Evolutionary conservation across 208 protist species (phyloP), one percentile per base, ranked within the genome.

Genomic region (Leishmania martiniquensis): DNA sequence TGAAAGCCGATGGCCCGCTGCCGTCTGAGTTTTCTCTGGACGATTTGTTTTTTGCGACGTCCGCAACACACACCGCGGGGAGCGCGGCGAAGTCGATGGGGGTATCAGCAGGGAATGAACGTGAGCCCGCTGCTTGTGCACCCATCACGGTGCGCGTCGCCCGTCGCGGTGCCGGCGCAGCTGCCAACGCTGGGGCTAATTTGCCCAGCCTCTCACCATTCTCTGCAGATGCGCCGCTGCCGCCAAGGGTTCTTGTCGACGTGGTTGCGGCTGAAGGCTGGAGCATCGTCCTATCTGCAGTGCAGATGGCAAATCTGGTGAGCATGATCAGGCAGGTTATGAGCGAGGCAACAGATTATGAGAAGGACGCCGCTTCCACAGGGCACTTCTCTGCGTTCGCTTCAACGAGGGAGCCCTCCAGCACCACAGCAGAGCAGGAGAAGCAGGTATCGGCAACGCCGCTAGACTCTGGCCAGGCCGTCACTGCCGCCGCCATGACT

Each of bases 111-210:
- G 52, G n/a, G 12, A 29, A 7, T 25, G 45, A 42, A 25, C 37
- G 32, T 34, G 39, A 37, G 34, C 5, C 76, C 54, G 67, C 22
- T 10, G 60, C 12, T 34, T 70, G 54, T 20, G 80, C 60, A 6
- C 80, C 80, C 34, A 54, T 84, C 52, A 84, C 75, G 13, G 69
- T 84, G 20, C 80, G 54, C 34, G 44, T 84, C 3, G 75, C 74
- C 4, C 80, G 80, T 47, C 74, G 68, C 32, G 72, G 60, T 42
- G 73, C 13, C 49, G 45, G 29, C 15, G 45, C 34, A 15, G 10
- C 22, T 47, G 22, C 34, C 54, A 32, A 34, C 45, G 13, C 51
- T 17, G 17, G 17, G 20, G 6, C n/a, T 69, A 25, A 49, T 13
- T 55, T 54, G 49, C 25, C 71, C 20, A 65, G 54, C 15, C 54